Percentiles rank a stretch among this genome's conserved stretches.
Conservation (phyloP, 2,329 filamentous ascomycete genomes). For the Paraphoma sp. region DNA sequence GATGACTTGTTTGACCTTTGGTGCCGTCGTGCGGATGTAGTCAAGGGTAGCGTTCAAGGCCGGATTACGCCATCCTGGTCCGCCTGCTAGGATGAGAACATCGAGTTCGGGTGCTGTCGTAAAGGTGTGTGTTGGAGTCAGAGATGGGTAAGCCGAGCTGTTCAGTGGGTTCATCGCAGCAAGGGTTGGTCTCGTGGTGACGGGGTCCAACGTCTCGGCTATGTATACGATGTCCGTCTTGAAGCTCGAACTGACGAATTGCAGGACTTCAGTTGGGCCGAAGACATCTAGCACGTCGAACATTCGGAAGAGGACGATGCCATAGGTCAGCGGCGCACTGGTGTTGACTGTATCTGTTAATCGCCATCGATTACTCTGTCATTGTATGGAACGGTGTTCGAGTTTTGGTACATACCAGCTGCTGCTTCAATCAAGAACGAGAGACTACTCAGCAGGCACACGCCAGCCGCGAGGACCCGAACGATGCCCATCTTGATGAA, state of each 20-base stretch:
- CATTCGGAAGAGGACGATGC: conserved; percentile 37
- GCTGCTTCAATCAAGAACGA: not conserved
- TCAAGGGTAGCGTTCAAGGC: conserved; percentile 47
- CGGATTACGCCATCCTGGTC: conserved; percentile 53
- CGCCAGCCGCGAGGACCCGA: not conserved
- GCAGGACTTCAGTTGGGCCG: conserved; percentile 54
- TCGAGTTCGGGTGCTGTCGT: conserved; percentile 60
- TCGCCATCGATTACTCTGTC: conserved; percentile 4
- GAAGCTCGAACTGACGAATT: conserved; percentile 28
- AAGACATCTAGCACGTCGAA: conserved; percentile 36
- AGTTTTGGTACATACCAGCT: conserved; percentile 1
- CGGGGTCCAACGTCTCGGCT: conserved; percentile 36
- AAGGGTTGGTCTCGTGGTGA: conserved; percentile 27
- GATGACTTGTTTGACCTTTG: conserved; percentile 62
- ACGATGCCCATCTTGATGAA: conserved; percentile 8
- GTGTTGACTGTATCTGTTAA: not conserved
- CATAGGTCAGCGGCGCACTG: conserved; percentile 27
- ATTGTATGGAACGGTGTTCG: not conserved
- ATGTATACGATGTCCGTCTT: conserved; percentile 29
- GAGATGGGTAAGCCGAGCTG: conserved; percentile 40
- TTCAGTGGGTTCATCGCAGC: conserved; percentile 32
- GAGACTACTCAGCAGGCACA: not conserved
- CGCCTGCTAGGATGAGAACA: conserved; percentile 71
- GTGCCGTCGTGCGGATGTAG: conserved; percentile 57
- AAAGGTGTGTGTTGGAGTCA: conserved; percentile 62